Evolutionary conservation across 768 basidiomycete species (phyloP).

Genomic region (Rhodotorula diobovata): DNA sequence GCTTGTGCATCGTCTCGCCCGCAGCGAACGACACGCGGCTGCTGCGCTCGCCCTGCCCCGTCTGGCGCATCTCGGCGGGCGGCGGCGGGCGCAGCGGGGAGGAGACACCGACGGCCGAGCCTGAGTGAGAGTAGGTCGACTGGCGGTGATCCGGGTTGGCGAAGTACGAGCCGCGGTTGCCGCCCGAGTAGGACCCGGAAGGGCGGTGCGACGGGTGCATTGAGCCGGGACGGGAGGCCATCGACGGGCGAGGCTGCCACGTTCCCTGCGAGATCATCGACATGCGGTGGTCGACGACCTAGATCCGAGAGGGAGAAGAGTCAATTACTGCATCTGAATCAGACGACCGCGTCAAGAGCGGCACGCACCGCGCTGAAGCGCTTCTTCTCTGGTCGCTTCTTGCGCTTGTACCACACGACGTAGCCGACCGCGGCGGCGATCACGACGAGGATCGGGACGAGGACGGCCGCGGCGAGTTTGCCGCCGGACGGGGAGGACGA

Average conservation of each 20-base stretch:
- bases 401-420: conserved; percentile 13
- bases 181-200: conserved; percentile 26
- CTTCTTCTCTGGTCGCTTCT: conserved; percentile 33
- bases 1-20: not conserved
- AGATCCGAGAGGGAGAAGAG: not conserved
- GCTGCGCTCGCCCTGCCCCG: conserved; percentile 26
- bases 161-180: conserved; percentile 24
- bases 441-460: conserved; percentile 24
- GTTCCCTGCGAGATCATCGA: conserved; percentile 40
- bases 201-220: conserved; percentile 21
- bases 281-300: conserved; percentile 41
- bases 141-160: conserved; percentile 14
- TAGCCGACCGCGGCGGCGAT: conserved; percentile 5
- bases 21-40: conserved; percentile 26
- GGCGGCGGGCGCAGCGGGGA: conserved; percentile 16
- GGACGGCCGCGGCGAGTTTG: conserved; percentile 34
- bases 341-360: fast-evolving
- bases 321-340: not conserved
- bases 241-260: conserved; percentile 35
- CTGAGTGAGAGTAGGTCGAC: conserved; percentile 31
- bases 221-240: conserved; percentile 17
- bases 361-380: conserved; percentile 32
- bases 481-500: conserved; percentile 16
- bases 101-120: not conserved
- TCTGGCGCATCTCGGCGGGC: conserved; percentile 32